Evolutionary conservation across 2,329 filamentous ascomycete species (phyloP), one percentile per base, ranked within the genome.

Genomic region (Epichloe brachyelytri): DNA sequence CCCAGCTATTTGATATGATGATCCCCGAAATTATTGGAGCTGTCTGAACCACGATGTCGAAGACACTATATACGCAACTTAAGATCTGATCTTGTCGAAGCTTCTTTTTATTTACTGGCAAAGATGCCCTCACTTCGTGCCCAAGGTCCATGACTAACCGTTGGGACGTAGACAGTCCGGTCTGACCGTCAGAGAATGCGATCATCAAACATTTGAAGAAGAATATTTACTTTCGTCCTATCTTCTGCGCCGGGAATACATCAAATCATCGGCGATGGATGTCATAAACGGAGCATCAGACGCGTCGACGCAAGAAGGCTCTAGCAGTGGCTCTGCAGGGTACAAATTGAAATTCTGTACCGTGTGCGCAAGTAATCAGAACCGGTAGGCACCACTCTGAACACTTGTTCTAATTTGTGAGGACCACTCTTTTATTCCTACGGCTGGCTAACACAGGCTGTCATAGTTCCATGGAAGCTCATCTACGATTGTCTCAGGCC

Each of bases 361-460:
- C 3, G 91, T 98, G n/a, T 98, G 93, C 70, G 93, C 93, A 7
- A 95, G 89, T 62, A 98, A 98, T 62, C 89, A 98, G 68, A 98
- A 98, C 64, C 83, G 93, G 81, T 95, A 75, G 56, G 76, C 37
- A 36, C 15, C 5, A 20, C 5, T 6, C 26, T 20, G 15, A 12
- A n/a, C 38, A 34, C 36, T 14, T 15, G 7, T 14, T 26, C 11
- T 4, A n/a, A 17, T 17, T 11, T 17, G 46, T 4, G 36, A 30
- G 8, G 5, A 22, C 5, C 5, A 5, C 2, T 11, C 11, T 20
- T 14, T 36, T 11, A 10, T 20, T 30, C 19, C 15, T 10, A 15
- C 22, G 37, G 10, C 30, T 7, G 20, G 41, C 48, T 49, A 44
- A 49, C n/a, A 19, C 6, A 33, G 15, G 20, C 11, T 30, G 40